Percentiles rank a stretch among this genome's conserved stretches.
Evolutionary conservation across 768 basidiomycete species (phyloP).

Genomic region (Rhizopogon vinicolor): DNA sequence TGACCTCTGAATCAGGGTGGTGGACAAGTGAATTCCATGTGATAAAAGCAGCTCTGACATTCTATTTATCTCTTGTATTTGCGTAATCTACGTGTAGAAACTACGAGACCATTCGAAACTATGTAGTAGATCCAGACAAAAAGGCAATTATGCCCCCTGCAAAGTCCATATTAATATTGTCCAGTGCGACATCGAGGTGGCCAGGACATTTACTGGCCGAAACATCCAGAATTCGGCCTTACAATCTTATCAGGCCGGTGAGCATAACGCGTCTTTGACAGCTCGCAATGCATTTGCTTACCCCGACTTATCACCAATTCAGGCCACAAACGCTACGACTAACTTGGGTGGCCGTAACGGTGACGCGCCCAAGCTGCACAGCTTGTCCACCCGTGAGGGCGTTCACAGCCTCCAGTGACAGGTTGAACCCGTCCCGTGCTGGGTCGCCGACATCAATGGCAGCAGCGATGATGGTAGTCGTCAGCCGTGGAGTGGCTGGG

Average conservation of each 20-base stretch:
- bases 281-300: background rate
- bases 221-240: background rate
- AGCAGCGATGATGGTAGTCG: constrained; percentile 39
- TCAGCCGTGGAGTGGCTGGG: background rate
- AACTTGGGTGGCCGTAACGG: constrained; percentile 17
- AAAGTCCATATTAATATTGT: too few species aligned
- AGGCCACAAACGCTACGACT: constrained; percentile 9
- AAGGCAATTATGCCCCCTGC: too few species aligned
- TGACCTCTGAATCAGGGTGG: too few species aligned
- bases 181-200: background rate
- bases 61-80: too few species aligned
- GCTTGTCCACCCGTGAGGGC: constrained; percentile 28
- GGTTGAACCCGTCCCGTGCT: constrained; percentile 27
- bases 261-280: background rate
- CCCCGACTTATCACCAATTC: background rate
- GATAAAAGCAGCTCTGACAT: too few species aligned
- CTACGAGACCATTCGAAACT: too few species aligned
- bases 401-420: constrained; percentile 31
- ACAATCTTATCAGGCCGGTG: background rate
- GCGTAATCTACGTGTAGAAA: too few species aligned
- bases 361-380: constrained; percentile 19
- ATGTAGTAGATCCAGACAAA: too few species aligned
- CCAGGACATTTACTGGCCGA: background rate
- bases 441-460: constrained; percentile 46
- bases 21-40: too few species aligned